Evolutionary conservation across 2,329 filamentous ascomycete species (phyloP), one percentile per base, ranked within the genome.

Genomic region (Cercospora canescens): DNA sequence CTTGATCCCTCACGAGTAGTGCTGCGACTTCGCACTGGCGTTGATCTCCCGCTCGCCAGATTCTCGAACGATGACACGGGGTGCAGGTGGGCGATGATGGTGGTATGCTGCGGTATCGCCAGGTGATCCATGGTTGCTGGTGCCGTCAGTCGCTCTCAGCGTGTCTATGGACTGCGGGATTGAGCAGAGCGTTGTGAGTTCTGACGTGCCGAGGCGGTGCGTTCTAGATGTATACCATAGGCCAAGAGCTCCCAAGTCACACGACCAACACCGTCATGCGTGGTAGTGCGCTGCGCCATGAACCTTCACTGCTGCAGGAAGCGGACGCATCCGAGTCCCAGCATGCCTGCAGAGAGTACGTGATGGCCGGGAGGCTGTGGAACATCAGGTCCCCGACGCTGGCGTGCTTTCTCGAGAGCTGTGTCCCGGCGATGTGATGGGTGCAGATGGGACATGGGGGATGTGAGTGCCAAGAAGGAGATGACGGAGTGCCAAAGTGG

Each of bases 211-310:
- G 59, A 61, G 59, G 59, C 59, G 24, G 28, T 52, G 32, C 59
- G 28, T n/a, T 30, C 58, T 52, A 16, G 12, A 60, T 60, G 57
- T 61, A 61, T 61, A 61, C 59, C 28, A 48, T 37, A 18, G 45
- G 59, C 59, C 59, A 61, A 61, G 41, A 61, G 59, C 59, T 61
- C 30, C n/a, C 26, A 24, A 34, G 59, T 61, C 59, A 61, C 59
- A 61, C 41, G 59, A 61, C 39, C 59, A 61, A 35, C 28, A 21
- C 26, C 59, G 59, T 61, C 59, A 61, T 61, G 37, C 28, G 52
- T 56, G 32, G 28, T 55, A 50, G n/a, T 34, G 39, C 26, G 26
- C 39, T 30, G 16, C 39, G 30, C 58, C 21, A 4, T 18, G 39
- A 60, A 37, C 14, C 45, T 50, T 52, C 59, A 9, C 26, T n/a